phyloP scores from a whole-genome alignment of 371 early-diverging fungal genomes.

The Parasitella parasitica region DNA sequence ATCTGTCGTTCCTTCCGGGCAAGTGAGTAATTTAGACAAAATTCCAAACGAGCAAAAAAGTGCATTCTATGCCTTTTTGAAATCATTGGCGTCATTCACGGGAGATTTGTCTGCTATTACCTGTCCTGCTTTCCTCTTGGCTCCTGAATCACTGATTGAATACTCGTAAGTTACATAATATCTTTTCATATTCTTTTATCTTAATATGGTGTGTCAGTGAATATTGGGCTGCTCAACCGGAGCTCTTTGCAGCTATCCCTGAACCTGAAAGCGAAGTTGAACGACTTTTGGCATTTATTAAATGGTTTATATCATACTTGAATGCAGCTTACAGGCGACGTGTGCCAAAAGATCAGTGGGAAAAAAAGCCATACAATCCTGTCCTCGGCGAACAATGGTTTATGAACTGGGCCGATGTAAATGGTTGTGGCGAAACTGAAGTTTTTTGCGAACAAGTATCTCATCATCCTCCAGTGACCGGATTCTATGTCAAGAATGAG shows the following conservation, averaged over 20 bases:
- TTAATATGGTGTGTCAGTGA: slow-evolving; percentile 40
- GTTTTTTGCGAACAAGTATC: slow-evolving; percentile 73
- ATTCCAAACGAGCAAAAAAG: slow-evolving; percentile 65
- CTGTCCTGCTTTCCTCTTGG: slow-evolving; percentile 74
- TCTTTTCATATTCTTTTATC: background rate
- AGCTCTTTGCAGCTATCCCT: slow-evolving; percentile 66
- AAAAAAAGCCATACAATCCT: slow-evolving; percentile 85
- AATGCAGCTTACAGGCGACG: slow-evolving; percentile 64
- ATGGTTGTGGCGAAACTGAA: slow-evolving; percentile 59
- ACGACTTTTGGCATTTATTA: slow-evolving; percentile 64
- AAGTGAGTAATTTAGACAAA: slow-evolving; percentile 44
- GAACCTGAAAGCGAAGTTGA: slow-evolving; percentile 58
- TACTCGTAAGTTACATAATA: slow-evolving; percentile 59
- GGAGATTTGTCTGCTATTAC: slow-evolving; percentile 76
- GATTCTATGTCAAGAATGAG: slow-evolving; percentile 64
- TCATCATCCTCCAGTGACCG: slow-evolving; percentile 77
- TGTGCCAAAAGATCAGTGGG: slow-evolving; percentile 55
- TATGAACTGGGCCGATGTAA: slow-evolving; percentile 68
- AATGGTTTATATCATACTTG: slow-evolving; percentile 78
- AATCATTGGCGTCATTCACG: slow-evolving; percentile 67
- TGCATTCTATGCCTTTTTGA: slow-evolving; percentile 67
- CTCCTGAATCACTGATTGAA: slow-evolving; percentile 71
- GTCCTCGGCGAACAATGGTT: slow-evolving; percentile 80
- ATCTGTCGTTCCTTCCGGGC: slow-evolving; percentile 1
- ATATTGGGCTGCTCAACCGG: slow-evolving; percentile 73